Conservation (phyloP, 345 rosid genomes). For the Raphanus sativus region DNA sequence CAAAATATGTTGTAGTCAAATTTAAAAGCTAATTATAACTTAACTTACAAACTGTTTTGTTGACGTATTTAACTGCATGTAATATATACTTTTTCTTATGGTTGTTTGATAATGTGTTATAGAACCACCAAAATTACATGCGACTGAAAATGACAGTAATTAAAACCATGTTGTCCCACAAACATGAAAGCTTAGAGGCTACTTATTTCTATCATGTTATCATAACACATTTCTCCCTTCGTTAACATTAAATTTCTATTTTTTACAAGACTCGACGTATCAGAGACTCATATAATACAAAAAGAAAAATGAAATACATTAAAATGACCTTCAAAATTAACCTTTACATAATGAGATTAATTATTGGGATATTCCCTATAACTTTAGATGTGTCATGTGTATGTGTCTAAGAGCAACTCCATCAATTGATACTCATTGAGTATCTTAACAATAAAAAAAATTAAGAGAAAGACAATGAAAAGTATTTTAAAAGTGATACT, state of each 20-base stretch:
- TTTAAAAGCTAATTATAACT: not conserved
- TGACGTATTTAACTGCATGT: not conserved
- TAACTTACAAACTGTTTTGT: not conserved
- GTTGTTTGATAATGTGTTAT: not conserved
- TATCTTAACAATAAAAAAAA: too few relatives aligned
- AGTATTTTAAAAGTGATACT: too few relatives aligned
- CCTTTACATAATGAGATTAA: not conserved
- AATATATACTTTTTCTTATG: too few relatives aligned
- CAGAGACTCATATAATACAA: not conserved
- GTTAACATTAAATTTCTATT: not conserved
- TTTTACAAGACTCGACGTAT: not conserved
- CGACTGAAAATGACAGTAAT: not conserved
- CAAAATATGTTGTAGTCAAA: not conserved
- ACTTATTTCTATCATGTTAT: not conserved
- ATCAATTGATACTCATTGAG: too few relatives aligned
- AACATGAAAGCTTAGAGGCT: not conserved
- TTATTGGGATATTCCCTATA: not conserved
- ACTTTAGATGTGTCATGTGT: too few relatives aligned
- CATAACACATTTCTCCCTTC: not conserved
- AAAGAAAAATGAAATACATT: not conserved
- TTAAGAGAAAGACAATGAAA: too few relatives aligned
- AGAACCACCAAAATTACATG: not conserved
- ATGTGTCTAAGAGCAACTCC: too few relatives aligned
- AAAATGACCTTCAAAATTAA: not conserved
- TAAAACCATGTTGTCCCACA: not conserved